phyloP scores from a whole-genome alignment of 176 grass and related monocot genomes.

The Paspalum notatum region DNA sequence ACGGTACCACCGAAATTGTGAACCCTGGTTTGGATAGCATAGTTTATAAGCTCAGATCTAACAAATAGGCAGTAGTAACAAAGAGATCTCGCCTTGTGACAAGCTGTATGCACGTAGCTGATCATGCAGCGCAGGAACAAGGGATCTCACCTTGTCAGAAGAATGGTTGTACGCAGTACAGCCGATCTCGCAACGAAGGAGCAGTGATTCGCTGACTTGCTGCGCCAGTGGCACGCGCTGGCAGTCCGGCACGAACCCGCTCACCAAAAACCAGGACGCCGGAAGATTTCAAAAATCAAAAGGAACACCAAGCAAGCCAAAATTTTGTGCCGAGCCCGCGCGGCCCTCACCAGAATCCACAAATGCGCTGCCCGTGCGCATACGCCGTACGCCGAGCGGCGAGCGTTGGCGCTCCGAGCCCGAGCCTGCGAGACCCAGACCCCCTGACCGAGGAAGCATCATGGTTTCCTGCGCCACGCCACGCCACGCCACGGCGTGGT shows the following conservation, averaged over 20 bases:
- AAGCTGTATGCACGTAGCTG: not conserved
- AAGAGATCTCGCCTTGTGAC: not conserved
- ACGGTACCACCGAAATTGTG: no score
- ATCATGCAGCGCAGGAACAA: not conserved
- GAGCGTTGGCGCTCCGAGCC: no score
- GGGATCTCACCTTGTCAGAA: not conserved
- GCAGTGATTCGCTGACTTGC: not conserved
- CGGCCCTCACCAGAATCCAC: not conserved
- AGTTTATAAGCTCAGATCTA: no score
- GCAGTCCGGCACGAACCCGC: not conserved
- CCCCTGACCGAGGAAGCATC: not conserved
- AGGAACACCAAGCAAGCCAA: not conserved
- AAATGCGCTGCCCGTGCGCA: not conserved
- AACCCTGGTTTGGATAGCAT: no score
- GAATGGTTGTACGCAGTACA: no score
- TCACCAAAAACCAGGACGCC: not conserved
- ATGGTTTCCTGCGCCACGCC: not conserved
- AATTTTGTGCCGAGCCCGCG: not conserved
- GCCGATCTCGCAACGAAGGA: not conserved
- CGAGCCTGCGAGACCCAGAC: not conserved
- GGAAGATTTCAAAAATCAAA: not conserved
- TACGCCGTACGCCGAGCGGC: not conserved
- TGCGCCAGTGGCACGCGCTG: not conserved
- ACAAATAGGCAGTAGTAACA: no score
- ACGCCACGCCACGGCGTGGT: not conserved